Base-by-base conservation (phyloP, 495 filamentous ascomycete species). In the Penicillium crystallinum region DNA sequence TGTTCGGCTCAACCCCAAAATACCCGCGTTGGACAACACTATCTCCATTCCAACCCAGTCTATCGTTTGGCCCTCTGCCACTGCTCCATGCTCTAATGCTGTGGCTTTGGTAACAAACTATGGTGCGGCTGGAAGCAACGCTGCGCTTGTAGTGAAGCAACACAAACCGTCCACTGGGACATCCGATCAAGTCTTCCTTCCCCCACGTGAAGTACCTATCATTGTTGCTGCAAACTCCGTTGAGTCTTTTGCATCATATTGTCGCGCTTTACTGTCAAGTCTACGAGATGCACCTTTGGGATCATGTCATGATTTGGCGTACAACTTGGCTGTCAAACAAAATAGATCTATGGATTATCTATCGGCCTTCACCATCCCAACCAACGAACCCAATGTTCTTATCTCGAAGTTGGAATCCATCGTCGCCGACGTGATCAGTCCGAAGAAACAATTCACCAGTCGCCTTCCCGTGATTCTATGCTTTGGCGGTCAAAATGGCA, bases 51-150 rank as follows among this genome's bases (percentile, higher is more conserved):
- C 42, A 3, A 22, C 17, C 17, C 10, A 33, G 5, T 21, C 29
- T n/a, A 33, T 22, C 6, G 1, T 12, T 0, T 45, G 42, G 42
- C 5, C 17, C 0, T 33, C 42, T 3, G 38, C 38, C 4, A 12
- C 19, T 7, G 21, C 5, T 40, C 19, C 21, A 25, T 39, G 18
- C 4, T 74, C 68, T 0, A 66, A 65, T 25, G 31, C 23, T 66
- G 77, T 11, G 22, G 56, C 72, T 0, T 34, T 69, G 1, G 62
- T 78, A 14, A 60, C 54, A 53, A 69, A 53, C 31, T 71, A 73
- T 27, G 68, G 69, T 5, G 70, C 70, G n/a, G 58, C 68, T 2
- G 66, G 68, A 2, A 58, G 50, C 36, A 71, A 71, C 53, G 57
- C 57, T 0, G 59, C 66, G 5, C 42, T 69, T 15, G 37, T 64